A percentile compares a stretch with the other conserved stretches of the same genome.
Evolutionary conservation across 1,284 basidiomycete genomes (phyloP).

Genomic region (Boletus semigastroideus): DNA sequence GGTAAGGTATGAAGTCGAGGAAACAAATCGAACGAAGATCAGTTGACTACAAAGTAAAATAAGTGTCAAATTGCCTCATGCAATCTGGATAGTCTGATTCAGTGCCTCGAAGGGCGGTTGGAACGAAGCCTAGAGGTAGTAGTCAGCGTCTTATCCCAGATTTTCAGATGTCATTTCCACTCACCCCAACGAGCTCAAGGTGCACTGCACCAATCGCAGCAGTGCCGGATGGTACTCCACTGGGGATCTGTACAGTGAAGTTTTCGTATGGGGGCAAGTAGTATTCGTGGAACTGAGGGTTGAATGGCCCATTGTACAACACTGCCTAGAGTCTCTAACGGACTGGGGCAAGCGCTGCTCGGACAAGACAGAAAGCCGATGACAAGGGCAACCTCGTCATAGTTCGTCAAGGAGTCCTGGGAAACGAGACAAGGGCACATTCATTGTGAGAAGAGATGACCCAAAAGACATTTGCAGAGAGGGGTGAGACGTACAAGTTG

Average conservation of each 20-base stretch:
- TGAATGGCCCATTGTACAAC: conserved; percentile 28
- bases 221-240: conserved; percentile 4
- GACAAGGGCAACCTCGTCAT: conserved; percentile 31
- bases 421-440: background rate
- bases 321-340: conserved; percentile 22
- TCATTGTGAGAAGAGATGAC: background rate
- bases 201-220: conserved; percentile 26
- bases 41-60: too few species aligned
- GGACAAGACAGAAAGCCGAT: conserved; percentile 31
- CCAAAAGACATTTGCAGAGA: background rate
- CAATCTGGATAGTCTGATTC: conserved; percentile 29
- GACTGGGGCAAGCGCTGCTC: conserved; percentile 11
- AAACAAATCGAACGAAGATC: too few species aligned
- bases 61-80: conserved; percentile 10
- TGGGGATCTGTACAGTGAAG: conserved; percentile 25
- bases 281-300: conserved; percentile 19
- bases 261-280: conserved; percentile 28
- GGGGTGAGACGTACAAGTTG: conserved; percentile 23
- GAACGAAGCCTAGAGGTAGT: conserved; percentile 15
- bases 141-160: background rate
- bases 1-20: too few species aligned
- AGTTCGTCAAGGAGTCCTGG: conserved; percentile 25
- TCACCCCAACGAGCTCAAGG: conserved; percentile 23
- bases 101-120: conserved; percentile 22
- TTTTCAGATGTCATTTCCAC: conserved; percentile 6